These are phyloP conservation scores for Sergeia podlipaevii DNA, from an alignment of 208 protist genomes.

Conservation along the genomic window DNA sequence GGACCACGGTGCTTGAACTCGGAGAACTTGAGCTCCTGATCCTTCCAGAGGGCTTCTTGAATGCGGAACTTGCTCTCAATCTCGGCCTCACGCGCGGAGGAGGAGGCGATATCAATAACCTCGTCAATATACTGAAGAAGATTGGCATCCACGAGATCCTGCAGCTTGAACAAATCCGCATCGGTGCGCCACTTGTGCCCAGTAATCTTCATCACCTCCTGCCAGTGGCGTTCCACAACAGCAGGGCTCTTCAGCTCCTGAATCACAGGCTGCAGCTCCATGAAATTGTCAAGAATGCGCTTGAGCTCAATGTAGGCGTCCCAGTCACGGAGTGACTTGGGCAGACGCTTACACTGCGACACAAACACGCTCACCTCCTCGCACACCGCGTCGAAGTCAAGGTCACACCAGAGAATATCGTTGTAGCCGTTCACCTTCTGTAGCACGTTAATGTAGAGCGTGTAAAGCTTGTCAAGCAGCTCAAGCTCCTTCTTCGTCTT, in stretches of 20 bases:
- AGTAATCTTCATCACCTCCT: constrained; percentile 91
- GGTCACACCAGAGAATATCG: constrained; percentile 94
- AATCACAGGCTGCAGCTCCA: constrained; percentile 93
- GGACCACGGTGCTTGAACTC: constrained; percentile 94
- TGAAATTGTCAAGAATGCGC: constrained; percentile 95
- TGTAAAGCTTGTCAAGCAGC: constrained; percentile 94
- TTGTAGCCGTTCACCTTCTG: constrained; percentile 93
- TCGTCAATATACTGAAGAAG: constrained; percentile 89
- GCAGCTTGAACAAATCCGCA: constrained; percentile 93
- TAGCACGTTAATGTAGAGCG: constrained; percentile 94
- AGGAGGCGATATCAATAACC: constrained; percentile 94
- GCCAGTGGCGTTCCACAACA: constrained; percentile 95
- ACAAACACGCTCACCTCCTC: constrained; percentile 92
- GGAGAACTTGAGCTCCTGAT: constrained; percentile 92
- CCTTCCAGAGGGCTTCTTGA: constrained; percentile 92
- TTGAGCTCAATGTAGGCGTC: constrained; percentile 94
- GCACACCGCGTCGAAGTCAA: constrained; percentile 93
- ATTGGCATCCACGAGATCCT: constrained; percentile 91
- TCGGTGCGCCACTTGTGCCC: constrained; percentile 89
- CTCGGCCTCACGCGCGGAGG: constrained; percentile 94
- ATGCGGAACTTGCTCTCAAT: constrained; percentile 93
- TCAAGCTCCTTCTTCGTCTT: constrained; percentile 93
- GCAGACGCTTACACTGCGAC: constrained; percentile 85
- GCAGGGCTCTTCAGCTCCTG: constrained; percentile 89
- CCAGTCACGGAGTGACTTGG: constrained; percentile 93